phyloP scores from a whole-genome alignment of 805 yeast genomes.

The Ogataea henricii region DNA sequence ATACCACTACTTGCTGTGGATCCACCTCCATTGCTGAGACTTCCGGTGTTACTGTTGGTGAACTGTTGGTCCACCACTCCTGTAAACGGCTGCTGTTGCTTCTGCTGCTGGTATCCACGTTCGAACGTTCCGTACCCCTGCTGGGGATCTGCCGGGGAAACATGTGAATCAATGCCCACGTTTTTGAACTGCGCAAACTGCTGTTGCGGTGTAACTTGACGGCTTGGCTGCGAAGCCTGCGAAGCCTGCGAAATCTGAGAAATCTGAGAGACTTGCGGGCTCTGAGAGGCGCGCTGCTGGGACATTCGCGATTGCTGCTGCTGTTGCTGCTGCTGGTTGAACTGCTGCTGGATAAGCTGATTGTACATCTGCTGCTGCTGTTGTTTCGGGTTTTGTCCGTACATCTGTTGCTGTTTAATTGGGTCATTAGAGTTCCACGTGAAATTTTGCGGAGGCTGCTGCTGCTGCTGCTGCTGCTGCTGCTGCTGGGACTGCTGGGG shows the following conservation, averaged over 20 bases:
- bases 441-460: conserved; percentile 14
- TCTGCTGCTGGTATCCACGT: conserved; percentile 26
- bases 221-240: conserved; percentile 10
- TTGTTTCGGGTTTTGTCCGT: conserved; percentile 18
- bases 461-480: not conserved
- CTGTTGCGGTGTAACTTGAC: conserved; percentile 21
- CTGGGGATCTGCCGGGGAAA: conserved; percentile 33
- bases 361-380: conserved; percentile 6
- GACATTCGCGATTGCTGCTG: conserved; percentile 6
- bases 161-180: conserved; percentile 27
- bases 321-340: conserved; percentile 14
- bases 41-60: conserved; percentile 9
- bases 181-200: conserved; percentile 17
- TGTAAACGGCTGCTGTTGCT: conserved; percentile 16
- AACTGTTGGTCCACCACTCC: conserved; percentile 13
- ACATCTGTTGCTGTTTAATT: conserved; percentile 29
- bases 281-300: conserved; percentile 22
- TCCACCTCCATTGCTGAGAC: conserved; percentile 8
- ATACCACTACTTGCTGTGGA: conserved; percentile 9
- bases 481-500: not conserved
- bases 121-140: conserved; percentile 29
- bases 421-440: conserved; percentile 14
- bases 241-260: not conserved
- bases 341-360: conserved; percentile 7
- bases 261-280: conserved; percentile 2